Base-by-base conservation (phyloP, 257 asterid genomes). In the Solanum virginianum region DNA sequence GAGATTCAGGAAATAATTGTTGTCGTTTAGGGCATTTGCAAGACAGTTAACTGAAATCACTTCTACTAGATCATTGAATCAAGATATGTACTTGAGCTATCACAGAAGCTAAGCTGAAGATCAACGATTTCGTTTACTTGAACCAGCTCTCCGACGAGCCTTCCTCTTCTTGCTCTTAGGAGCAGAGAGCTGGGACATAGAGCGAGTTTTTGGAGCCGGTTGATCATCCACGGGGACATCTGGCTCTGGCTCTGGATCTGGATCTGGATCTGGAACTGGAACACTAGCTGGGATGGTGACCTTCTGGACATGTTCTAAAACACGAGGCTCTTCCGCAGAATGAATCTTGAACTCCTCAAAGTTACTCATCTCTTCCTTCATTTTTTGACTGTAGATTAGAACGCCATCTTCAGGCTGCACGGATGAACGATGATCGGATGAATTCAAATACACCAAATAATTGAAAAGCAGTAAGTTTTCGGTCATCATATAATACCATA, bases 371-470 rank as follows among this genome's bases (percentile, higher is more conserved):
- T 89, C 95, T 82, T 88, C 91, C 88, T 90, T 92, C 86, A 86
- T 88, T 88, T 88, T 90, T 88, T 85, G 85, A 47, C 89, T 91
- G 72, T 92, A 88, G 59, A 92, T 88, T 88, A 93, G 91, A 79
- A 88, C 84, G 36, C 88, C 94, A 57, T 90, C 97, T 89, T 90
- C 96, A 24, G 85, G 86, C 99, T 94, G 90, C 90, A 85, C 10
- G 84, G 5, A 80, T 43, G 17, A 49, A 60, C 24, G 20, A 82
- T 60, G 85, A 32, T 62, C 24, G 54, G 10, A 60, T 82, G 59
- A 41, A 60, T 82, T 41, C 81, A 45, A 57, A 57, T 14, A 39
- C 77, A 62, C 20, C 62, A 80, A 24, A 24, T 18, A 80, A n/a
- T 18, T 22, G 14, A 77, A 49, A 57, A 43, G 24, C 69, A 43